phyloP scores from a whole-genome alignment of 139 green algal species.

The Eudorina sp. region DNA sequence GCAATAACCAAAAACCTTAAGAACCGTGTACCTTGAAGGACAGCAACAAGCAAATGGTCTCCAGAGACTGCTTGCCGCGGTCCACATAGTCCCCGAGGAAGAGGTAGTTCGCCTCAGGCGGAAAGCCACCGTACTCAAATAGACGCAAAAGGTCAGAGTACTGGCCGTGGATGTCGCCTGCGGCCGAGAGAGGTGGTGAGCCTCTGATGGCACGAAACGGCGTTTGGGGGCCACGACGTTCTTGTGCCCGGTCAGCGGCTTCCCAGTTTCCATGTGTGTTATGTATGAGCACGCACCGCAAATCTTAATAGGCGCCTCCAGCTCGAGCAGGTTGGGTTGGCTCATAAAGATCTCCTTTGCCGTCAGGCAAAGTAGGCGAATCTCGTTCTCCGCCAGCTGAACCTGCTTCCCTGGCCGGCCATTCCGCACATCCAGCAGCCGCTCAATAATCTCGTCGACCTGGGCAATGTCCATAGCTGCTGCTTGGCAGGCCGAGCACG shows the following conservation, averaged over 20 bases:
- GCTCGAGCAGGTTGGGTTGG: slow-evolving; percentile 97
- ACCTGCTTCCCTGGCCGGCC: slow-evolving; percentile 95
- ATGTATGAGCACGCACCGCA: slow-evolving; percentile 82
- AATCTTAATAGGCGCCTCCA: slow-evolving; percentile 99
- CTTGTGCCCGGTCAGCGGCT: background rate
- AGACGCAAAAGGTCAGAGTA: slow-evolving; percentile 97
- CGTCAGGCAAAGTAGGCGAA: slow-evolving; percentile 91
- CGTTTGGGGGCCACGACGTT: background rate
- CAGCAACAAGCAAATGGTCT: slow-evolving; percentile 99
- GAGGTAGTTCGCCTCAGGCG: slow-evolving; percentile 99
- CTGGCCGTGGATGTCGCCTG: slow-evolving; percentile 99
- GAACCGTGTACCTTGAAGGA: slow-evolving; percentile 96
- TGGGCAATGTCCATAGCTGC: slow-evolving; percentile 64
- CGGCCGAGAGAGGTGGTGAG: background rate
- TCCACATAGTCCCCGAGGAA: slow-evolving; percentile 99
- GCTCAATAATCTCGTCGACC: slow-evolving; percentile 95
- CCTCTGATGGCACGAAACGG: slow-evolving; percentile 13
- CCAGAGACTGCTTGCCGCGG: slow-evolving; percentile 97
- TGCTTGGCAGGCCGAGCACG: background rate
- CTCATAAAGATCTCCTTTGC: slow-evolving; percentile 96
- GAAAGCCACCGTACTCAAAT: slow-evolving; percentile 99
- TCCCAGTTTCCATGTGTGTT: background rate
- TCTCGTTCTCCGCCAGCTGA: slow-evolving; percentile 94
- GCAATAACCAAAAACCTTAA: too few relatives aligned
- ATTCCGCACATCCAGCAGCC: slow-evolving; percentile 91